Evolutionary conservation across 139 green algal genomes (phyloP), one percentile per base, ranked within the genome.

Genomic region (Tetradesmus lagerheimii): DNA sequence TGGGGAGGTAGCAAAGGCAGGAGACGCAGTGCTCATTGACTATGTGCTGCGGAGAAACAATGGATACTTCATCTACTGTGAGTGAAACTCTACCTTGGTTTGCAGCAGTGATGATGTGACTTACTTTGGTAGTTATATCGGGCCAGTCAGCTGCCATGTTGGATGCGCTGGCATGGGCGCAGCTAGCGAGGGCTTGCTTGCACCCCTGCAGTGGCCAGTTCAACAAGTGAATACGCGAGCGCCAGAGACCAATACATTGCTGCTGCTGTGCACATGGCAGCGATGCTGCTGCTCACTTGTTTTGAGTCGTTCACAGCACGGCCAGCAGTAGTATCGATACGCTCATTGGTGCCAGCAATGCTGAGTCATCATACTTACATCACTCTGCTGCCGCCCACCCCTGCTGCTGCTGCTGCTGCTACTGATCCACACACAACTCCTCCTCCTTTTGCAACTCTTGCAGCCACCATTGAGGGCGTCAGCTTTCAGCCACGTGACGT

Each of bases 401-500:
- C 15, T 20, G 18, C 35, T 88, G 41, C 64, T 53, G 34, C n/a
- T 38, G 29, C 31, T 79, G 71, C 71, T 38, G 71, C 71, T 79
- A n/a, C n/a, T 38, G n/a, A n/a, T 79, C n/a, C 2, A 79, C 71
- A 38, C n/a, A 29, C 4, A n/a, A 71, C 25, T 9, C 15, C 29
- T 34, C 23, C 34, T 37, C 71, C 34, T 67, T 23, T 79, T n/a
- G n/a, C n/a, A n/a, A 23, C 5, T 87, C 18, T 47, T 75, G 82
- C 57, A 80, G 90, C 81, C 23, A 98, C 96, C 0, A 92, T 98
- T 3, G 95, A 98, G 83, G 96, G 96, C 18, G 93, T 98, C 1
- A 93, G 80, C 37, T 98, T 98, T 81, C 96, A 98, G 93, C 96
- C 96, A 0, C 85, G 86, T 9, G 95, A 98, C 89, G 89, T 97